These are phyloP conservation scores for Aspergillus sojae DNA, from an alignment of 2,329 filamentous ascomycete species.

Conservation along the genomic window DNA sequence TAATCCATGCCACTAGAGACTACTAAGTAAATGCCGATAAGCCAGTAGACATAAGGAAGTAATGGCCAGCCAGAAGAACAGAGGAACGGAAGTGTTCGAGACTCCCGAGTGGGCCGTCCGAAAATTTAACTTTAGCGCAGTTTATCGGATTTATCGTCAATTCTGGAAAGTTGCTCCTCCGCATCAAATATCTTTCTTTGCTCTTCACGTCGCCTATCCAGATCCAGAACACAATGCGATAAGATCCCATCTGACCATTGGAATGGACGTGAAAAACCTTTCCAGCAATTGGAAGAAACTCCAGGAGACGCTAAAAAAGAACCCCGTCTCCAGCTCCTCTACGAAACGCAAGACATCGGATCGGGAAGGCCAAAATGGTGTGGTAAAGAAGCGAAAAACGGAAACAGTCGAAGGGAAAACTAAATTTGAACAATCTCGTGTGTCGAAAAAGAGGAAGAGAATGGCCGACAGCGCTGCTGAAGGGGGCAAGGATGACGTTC, in stretches of 20 bases:
- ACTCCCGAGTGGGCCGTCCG: constrained; percentile 19
- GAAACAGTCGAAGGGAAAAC: constrained; percentile 24
- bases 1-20: not conserved
- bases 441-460: constrained; percentile 31
- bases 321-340: constrained; percentile 22
- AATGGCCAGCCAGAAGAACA: not conserved
- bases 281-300: constrained; percentile 57
- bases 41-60: not conserved
- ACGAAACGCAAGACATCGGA: constrained; percentile 40
- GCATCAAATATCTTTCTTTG: constrained; percentile 22
- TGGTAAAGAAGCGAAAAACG: constrained; percentile 37
- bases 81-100: constrained; percentile 6
- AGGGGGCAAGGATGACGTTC: constrained; percentile 57
- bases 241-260: constrained; percentile 20
- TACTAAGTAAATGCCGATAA: not conserved
- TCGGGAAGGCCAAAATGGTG: constrained; percentile 32
- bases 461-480: constrained; percentile 31
- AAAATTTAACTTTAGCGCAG: constrained; percentile 22
- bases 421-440: constrained; percentile 24
- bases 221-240: constrained; percentile 25
- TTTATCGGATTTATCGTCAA: not conserved
- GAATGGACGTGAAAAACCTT: constrained; percentile 48
- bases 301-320: constrained; percentile 47
- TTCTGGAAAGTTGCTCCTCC: constrained; percentile 12
- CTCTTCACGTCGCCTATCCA: not conserved